A percentile compares a stretch with the other conserved stretches of the same genome.
These are phyloP conservation scores for Candida sakaeoensis DNA, from an alignment of 805 yeast species.

Conservation along the genomic window DNA sequence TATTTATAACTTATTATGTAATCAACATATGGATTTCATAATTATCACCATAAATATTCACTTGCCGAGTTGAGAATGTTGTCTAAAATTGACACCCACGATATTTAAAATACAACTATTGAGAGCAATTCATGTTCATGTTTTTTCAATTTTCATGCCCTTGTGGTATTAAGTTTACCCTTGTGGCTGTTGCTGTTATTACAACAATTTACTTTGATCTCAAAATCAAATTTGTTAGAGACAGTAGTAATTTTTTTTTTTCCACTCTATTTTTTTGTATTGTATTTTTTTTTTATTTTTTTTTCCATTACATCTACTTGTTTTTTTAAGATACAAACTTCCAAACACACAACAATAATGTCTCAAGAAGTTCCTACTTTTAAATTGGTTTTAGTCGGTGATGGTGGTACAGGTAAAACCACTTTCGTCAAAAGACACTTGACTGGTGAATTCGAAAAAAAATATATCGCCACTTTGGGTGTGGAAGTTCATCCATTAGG, in stretches of 20 bases:
- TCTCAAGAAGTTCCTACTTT: constrained; percentile 90
- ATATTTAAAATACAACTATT: no score
- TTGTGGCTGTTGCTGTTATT: no score
- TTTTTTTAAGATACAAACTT: neutral
- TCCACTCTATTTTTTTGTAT: neutral
- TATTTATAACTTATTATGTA: neutral
- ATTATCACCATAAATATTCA: no score
- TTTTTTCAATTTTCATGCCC: no score
- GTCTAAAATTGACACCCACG: no score
- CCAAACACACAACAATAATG: constrained; percentile 34
- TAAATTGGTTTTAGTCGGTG: constrained; percentile 98
- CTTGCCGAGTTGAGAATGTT: no score
- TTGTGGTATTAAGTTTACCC: no score
- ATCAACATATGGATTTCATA: no score
- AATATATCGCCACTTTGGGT: constrained; percentile 98
- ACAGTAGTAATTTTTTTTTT: neutral
- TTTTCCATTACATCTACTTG: neutral
- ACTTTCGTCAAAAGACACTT: constrained; percentile 99
- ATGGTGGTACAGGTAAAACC: constrained; percentile 99
- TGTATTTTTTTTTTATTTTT: neutral
- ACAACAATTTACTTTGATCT: neutral
- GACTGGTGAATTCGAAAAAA: constrained; percentile 99
- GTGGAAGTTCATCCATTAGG: constrained; percentile 99
- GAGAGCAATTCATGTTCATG: no score
- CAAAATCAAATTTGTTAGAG: neutral